Evolutionary conservation across 257 asterid genomes (phyloP).

Genomic region (Jacaranda copaia): DNA sequence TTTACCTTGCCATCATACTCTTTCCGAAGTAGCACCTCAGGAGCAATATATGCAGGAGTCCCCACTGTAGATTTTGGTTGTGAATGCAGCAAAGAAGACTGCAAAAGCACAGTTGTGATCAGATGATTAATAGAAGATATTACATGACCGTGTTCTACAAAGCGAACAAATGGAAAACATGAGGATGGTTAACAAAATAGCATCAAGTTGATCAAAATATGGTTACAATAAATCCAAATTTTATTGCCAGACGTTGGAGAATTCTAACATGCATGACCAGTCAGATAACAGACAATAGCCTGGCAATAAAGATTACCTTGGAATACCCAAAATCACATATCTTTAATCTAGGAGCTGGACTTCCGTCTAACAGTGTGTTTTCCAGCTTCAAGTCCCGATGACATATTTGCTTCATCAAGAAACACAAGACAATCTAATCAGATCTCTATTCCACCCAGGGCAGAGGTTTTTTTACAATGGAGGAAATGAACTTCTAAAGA

Average conservation of each 20-base stretch:
- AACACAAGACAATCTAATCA: constrained; percentile 19
- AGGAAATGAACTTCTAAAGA: background rate
- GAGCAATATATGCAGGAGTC: constrained; percentile 90
- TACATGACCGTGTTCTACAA: background rate
- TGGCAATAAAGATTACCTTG: constrained; percentile 33
- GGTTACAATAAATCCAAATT: background rate
- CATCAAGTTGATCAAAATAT: constrained; percentile 15
- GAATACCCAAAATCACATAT: constrained; percentile 54
- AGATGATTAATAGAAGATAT: constrained; percentile 31
- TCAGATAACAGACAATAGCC: constrained; percentile 7
- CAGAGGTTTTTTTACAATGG: background rate
- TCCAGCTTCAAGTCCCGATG: constrained; percentile 54
- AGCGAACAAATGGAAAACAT: constrained; percentile 3
- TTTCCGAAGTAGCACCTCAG: constrained; percentile 74
- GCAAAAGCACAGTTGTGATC: constrained; percentile 32
- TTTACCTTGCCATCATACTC: constrained; percentile 89
- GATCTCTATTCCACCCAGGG: constrained; percentile 17
- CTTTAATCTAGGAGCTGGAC: constrained; percentile 50
- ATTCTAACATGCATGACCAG: background rate
- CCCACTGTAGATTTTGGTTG: constrained; percentile 96
- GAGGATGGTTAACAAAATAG: background rate
- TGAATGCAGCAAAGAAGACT: constrained; percentile 86
- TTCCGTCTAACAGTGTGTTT: constrained; percentile 50
- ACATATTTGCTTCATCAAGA: constrained; percentile 43
- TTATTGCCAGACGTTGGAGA: constrained; percentile 7